Percentiles rank a stretch among this genome's conserved stretches.
Conservation (phyloP, 1,284 basidiomycete genomes). For the Trichosporon ovoides region DNA sequence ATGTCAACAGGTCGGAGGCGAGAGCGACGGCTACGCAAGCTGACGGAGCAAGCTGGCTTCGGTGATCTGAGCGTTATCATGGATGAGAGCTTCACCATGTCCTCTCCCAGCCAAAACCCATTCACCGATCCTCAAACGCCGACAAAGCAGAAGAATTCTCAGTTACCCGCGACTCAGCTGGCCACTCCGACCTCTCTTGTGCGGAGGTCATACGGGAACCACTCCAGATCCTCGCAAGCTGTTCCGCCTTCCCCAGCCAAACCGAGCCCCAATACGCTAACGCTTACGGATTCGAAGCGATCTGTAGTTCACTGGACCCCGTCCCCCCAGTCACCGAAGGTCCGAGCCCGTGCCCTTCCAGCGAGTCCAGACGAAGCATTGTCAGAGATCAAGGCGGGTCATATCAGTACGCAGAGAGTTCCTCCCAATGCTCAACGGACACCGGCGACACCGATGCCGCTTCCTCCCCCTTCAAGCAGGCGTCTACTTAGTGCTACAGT, state of each 20-base stretch:
- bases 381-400: slow-evolving; percentile 1
- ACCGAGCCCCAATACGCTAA: slow-evolving; percentile 25
- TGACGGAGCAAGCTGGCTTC: slow-evolving; percentile 38
- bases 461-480: not conserved
- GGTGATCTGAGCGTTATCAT: slow-evolving; percentile 43
- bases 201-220: slow-evolving; percentile 12
- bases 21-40: slow-evolving; percentile 17
- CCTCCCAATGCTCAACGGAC: slow-evolving; percentile 12
- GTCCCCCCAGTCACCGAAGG: slow-evolving; percentile 5
- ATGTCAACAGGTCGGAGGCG: slow-evolving; percentile 20
- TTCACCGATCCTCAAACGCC: slow-evolving; percentile 30
- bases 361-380: not conserved
- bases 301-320: slow-evolving; percentile 26
- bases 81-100: slow-evolving; percentile 29
- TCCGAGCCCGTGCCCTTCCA: not conserved
- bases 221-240: not conserved
- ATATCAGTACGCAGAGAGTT: not conserved
- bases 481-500: not conserved
- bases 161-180: not conserved
- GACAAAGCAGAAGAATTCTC: slow-evolving; percentile 18
- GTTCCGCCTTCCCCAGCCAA: slow-evolving; percentile 1
- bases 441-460: not conserved
- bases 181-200: slow-evolving; percentile 37
- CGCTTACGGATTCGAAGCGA: slow-evolving; percentile 27
- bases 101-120: slow-evolving; percentile 26